These are phyloP conservation scores for Gnetum montanum DNA, from an alignment of 75 land plant species.

Conservation along the genomic window DNA sequence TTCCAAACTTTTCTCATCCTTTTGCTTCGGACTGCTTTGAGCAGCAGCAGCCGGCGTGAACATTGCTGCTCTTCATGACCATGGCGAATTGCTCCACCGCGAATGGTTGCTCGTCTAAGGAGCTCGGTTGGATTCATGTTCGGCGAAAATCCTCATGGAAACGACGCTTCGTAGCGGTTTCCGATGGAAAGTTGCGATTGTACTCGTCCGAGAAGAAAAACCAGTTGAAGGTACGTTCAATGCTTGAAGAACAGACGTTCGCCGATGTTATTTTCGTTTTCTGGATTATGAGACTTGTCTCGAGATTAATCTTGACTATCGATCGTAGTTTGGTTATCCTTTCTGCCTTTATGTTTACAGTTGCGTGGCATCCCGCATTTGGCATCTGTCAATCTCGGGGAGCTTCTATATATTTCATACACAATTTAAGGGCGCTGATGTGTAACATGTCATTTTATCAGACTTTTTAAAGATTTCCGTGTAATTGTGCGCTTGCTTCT, in stretches of 20 bases:
- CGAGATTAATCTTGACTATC: not conserved
- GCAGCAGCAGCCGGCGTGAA: too few species aligned
- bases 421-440: too few species aligned
- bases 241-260: too few species aligned
- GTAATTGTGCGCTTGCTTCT: too few species aligned
- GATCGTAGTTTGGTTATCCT: not conserved
- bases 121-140: not conserved
- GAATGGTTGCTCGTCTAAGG: too few species aligned
- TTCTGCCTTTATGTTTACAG: not conserved
- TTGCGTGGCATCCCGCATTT: not conserved
- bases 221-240: not conserved
- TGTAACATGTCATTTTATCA: too few species aligned
- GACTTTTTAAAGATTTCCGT: too few species aligned
- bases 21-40: too few species aligned
- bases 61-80: too few species aligned
- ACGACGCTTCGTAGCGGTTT: not conserved
- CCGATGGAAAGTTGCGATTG: not conserved
- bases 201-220: not conserved
- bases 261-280: not conserved
- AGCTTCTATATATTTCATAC: not conserved
- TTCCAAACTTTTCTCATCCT: too few species aligned
- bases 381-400: not conserved
- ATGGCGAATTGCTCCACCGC: too few species aligned
- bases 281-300: not conserved
- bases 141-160: not conserved